A percentile compares a stretch with the other conserved stretches of the same genome.
Evolutionary conservation across 257 asterid genomes (phyloP).

Genomic region (Avicennia marina): DNA sequence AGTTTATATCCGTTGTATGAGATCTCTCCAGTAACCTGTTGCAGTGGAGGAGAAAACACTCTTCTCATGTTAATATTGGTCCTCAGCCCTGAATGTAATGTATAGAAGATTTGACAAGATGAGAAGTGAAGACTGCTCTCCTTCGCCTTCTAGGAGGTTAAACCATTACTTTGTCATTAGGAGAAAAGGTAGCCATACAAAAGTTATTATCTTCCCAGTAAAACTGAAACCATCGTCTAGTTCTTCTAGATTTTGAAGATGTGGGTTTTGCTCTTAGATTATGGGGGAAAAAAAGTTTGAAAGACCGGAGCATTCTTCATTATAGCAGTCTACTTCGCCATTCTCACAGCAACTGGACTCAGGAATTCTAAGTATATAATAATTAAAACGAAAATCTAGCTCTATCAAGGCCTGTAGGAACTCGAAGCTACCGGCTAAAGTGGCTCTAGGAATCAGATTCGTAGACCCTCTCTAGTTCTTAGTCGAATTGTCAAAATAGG

Average conservation of each 20-base stretch:
- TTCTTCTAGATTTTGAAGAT: too few relatives aligned
- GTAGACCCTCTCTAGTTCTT: background rate
- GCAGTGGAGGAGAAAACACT: constrained; percentile 1
- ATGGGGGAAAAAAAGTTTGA: background rate
- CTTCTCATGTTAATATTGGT: background rate
- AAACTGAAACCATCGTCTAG: too few relatives aligned
- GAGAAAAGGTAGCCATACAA: too few relatives aligned
- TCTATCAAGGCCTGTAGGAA: background rate
- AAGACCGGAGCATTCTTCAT: background rate
- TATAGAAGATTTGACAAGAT: background rate
- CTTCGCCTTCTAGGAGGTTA: too few relatives aligned
- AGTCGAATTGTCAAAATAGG: too few relatives aligned
- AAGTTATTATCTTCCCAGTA: too few relatives aligned
- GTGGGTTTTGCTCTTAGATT: too few relatives aligned
- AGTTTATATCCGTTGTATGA: constrained; percentile 56
- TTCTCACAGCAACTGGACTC: background rate
- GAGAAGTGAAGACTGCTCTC: background rate
- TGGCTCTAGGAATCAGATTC: background rate
- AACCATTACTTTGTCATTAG: too few relatives aligned
- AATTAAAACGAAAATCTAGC: background rate
- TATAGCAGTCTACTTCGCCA: background rate
- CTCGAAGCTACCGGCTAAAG: background rate
- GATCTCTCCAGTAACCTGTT: constrained; percentile 59
- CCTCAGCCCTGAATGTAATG: background rate
- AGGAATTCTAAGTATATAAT: background rate